These are phyloP conservation scores for Nothomitra cinnamomea DNA, from an alignment of 2,329 filamentous ascomycete species.

Conservation along the genomic window DNA sequence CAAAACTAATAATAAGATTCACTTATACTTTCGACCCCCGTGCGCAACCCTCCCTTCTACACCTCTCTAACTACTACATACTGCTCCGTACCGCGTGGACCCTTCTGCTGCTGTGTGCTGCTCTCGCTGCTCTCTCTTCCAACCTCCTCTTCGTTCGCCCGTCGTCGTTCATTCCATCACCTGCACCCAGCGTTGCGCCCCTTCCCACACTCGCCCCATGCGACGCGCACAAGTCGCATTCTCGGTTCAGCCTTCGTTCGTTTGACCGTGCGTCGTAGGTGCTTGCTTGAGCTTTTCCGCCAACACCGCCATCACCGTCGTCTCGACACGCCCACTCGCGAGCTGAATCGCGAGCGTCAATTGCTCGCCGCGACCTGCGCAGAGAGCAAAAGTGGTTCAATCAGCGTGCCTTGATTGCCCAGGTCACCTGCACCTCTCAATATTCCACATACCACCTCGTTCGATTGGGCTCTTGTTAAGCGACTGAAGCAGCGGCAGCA, in stretches of 20 bases:
- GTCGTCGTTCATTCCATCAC: conserved; percentile 4
- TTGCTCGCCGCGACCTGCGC: not conserved
- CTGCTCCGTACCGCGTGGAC: not conserved
- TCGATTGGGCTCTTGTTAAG: not conserved
- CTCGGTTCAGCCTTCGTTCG: conserved; percentile 10
- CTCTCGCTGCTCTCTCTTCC: conserved; percentile 6
- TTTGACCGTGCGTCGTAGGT: conserved; percentile 7
- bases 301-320: not conserved
- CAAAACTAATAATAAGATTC: conserved; percentile 3
- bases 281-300: not conserved
- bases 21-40: conserved; percentile 1
- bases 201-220: not conserved
- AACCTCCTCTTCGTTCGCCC: conserved; percentile 8
- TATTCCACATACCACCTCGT: not conserved
- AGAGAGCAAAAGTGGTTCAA: not conserved
- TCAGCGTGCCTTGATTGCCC: not conserved
- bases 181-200: not conserved
- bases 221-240: not conserved
- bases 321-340: not conserved
- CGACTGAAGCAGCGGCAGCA: not conserved
- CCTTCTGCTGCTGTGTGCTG: not conserved
- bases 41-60: not conserved
- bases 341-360: not conserved
- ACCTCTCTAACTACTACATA: not conserved
- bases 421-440: not conserved